A percentile compares a stretch with the other conserved stretches of the same genome.
phyloP scores from a whole-genome alignment of 139 green algal species.

The Trebouxia sp. region DNA sequence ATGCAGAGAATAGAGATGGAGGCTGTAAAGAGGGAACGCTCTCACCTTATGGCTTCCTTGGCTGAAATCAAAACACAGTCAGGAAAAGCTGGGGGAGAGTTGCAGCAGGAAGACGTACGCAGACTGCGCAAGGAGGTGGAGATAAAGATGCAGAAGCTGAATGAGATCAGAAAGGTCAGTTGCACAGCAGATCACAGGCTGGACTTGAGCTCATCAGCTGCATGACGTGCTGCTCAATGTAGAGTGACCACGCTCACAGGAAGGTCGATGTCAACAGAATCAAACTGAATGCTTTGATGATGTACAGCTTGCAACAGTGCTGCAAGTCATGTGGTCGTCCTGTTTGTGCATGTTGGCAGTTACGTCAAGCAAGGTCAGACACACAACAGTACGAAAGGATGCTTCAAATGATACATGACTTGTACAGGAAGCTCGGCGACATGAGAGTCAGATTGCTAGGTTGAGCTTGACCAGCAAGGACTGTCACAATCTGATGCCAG shows the following conservation, averaged over 20 bases:
- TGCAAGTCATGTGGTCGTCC: background rate
- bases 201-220: background rate
- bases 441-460: conserved; percentile 34
- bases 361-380: no score
- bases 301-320: background rate
- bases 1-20: conserved; percentile 67
- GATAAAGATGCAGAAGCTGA: conserved; percentile 81
- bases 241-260: no score
- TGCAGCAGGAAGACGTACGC: conserved; percentile 78
- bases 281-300: no score
- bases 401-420: background rate
- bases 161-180: conserved; percentile 64
- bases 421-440: conserved; percentile 28
- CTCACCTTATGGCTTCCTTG: conserved; percentile 74
- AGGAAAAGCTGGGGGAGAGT: conserved; percentile 75
- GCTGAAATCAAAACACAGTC: conserved; percentile 49
- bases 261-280: no score
- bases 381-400: background rate
- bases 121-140: conserved; percentile 73
- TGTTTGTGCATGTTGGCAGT: background rate
- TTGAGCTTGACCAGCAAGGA: conserved; percentile 49
- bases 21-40: conserved; percentile 78
- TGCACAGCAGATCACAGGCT: background rate
- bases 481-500: conserved; percentile 45
- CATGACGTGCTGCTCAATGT: background rate